These are phyloP conservation scores for Backusella mclennaniae DNA, from an alignment of 192 early-diverging fungal species.

Conservation along the genomic window DNA sequence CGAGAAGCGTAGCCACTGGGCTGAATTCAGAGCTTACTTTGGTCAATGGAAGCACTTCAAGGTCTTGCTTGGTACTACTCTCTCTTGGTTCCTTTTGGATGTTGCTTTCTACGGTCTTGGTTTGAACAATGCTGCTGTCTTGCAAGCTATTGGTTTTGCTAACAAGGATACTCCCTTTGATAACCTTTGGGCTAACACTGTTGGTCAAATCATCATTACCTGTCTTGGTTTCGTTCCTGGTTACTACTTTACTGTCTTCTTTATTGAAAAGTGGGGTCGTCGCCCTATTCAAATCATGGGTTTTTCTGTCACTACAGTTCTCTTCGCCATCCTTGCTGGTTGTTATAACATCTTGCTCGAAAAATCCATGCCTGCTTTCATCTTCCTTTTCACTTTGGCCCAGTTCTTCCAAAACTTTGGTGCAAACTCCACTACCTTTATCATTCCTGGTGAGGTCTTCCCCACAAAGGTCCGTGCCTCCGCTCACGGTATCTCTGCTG, in stretches of 20 bases:
- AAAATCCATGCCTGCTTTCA: slow-evolving; percentile 41
- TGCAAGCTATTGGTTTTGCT: slow-evolving; percentile 68
- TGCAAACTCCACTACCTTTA: slow-evolving; percentile 77
- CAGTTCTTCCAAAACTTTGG: slow-evolving; percentile 77
- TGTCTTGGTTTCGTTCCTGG: slow-evolving; percentile 79
- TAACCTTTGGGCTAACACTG: slow-evolving; percentile 60
- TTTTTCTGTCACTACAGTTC: slow-evolving; percentile 67
- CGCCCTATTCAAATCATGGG: slow-evolving; percentile 83
- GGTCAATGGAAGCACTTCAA: slow-evolving; percentile 74
- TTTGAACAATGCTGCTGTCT: slow-evolving; percentile 62
- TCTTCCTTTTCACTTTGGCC: slow-evolving; percentile 48
- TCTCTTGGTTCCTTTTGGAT: slow-evolving; percentile 79
- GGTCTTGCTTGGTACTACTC: slow-evolving; percentile 69
- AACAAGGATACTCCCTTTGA: slow-evolving; percentile 33
- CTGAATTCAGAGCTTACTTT: slow-evolving; percentile 71
- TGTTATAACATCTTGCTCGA: slow-evolving; percentile 59
- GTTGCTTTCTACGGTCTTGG: slow-evolving; percentile 76
- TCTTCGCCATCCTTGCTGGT: slow-evolving; percentile 65
- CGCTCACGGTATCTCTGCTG: slow-evolving; percentile 79
- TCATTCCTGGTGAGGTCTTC: slow-evolving; percentile 71
- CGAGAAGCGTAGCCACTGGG: slow-evolving; percentile 18
- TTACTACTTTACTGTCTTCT: slow-evolving; percentile 81
- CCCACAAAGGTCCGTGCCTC: slow-evolving; percentile 71
- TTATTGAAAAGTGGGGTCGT: slow-evolving; percentile 81
- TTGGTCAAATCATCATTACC: slow-evolving; percentile 88